Conservation (phyloP, 306 rosid species). For the Arachis stenosperma region DNA sequence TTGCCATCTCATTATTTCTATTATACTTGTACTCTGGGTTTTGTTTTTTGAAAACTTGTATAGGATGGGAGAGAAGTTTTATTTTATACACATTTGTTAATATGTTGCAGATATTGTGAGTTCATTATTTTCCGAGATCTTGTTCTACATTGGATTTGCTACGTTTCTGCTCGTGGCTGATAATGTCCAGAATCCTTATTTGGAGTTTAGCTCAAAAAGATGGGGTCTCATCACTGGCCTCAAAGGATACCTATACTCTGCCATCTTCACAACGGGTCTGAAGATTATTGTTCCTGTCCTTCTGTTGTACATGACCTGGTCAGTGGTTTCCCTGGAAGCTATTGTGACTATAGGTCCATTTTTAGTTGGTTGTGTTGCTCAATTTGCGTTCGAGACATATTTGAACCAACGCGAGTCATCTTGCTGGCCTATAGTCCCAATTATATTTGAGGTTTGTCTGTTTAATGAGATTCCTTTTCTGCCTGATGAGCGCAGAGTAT, state of each 20-base stretch:
- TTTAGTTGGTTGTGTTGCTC: conserved; percentile 62
- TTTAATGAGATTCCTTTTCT: not conserved
- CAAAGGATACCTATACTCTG: conserved; percentile 73
- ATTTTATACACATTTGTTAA: conserved; percentile 30
- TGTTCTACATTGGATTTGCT: conserved; percentile 74
- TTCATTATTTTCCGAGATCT: conserved; percentile 57
- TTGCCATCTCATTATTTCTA: not conserved
- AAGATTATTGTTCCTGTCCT: conserved; percentile 68
- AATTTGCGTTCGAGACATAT: conserved; percentile 64
- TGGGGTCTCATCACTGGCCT: conserved; percentile 97
- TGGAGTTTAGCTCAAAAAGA: conserved; percentile 82
- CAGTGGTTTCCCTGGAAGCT: conserved; percentile 59
- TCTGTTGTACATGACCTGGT: conserved; percentile 59
- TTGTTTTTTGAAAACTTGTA: conserved; percentile 15
- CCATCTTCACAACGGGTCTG: conserved; percentile 66
- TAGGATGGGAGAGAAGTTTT: not conserved
- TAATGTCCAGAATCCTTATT: conserved; percentile 83
- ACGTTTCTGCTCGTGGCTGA: conserved; percentile 70
- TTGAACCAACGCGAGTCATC: conserved; percentile 60
- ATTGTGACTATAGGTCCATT: conserved; percentile 64
- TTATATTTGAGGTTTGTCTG: conserved; percentile 71
- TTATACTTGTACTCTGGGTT: not conserved
- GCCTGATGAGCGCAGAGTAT: not conserved
- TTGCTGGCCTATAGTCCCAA: conserved; percentile 84
- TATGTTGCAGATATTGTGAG: conserved; percentile 64